These are phyloP conservation scores for Boletus sensibilis DNA, from an alignment of 768 basidiomycete species.

Conservation along the genomic window DNA sequence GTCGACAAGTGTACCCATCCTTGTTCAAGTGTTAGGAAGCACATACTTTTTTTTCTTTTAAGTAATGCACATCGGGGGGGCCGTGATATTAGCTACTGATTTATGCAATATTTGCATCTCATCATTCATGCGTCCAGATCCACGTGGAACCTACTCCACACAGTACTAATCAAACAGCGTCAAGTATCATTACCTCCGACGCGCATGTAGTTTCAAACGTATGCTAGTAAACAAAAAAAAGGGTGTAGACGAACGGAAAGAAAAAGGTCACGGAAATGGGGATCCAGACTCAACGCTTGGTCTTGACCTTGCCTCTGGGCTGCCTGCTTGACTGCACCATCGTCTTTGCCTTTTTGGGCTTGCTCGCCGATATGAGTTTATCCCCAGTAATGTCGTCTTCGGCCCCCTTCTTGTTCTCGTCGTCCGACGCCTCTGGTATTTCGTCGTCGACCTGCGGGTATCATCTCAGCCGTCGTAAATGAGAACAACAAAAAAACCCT, in stretches of 20 bases:
- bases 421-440: slow-evolving; percentile 46
- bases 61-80: too few relatives aligned
- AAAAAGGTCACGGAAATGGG: too few relatives aligned
- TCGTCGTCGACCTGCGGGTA: slow-evolving; percentile 46
- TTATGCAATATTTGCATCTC: too few relatives aligned
- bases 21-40: too few relatives aligned
- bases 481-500: too few relatives aligned
- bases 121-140: background rate
- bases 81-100: too few relatives aligned
- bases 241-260: background rate
- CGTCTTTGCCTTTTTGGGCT: slow-evolving; percentile 31
- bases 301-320: slow-evolving; percentile 17
- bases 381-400: slow-evolving; percentile 50
- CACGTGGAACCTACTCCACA: background rate
- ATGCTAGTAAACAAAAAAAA: background rate
- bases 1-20: too few relatives aligned
- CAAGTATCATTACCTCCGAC: background rate
- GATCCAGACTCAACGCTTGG: slow-evolving; percentile 12
- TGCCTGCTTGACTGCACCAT: slow-evolving; percentile 14
- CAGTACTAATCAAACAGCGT: background rate
- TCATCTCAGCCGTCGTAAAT: background rate
- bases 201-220: background rate
- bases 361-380: slow-evolving; percentile 58
- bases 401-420: slow-evolving; percentile 37
- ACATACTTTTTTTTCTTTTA: too few relatives aligned